Percentiles rank a stretch among this genome's conserved stretches.
phyloP scores from a whole-genome alignment of 129 eudicot genomes.

The Apium graveolens region DNA sequence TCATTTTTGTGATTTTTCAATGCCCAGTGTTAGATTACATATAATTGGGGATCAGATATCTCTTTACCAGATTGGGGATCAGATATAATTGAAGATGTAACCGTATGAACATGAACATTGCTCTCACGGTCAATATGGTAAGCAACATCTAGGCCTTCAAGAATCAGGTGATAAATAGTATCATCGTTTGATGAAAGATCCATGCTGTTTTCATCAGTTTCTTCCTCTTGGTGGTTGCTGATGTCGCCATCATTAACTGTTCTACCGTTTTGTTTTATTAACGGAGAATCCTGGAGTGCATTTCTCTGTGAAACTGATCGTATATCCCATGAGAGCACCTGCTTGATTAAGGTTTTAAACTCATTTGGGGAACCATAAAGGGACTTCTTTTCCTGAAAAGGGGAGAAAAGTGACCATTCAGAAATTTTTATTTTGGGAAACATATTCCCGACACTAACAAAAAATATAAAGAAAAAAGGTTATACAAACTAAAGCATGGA shows the following conservation, averaged over 20 bases:
- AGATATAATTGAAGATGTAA: too few species aligned
- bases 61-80: conserved; percentile 7
- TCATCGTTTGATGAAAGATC: conserved; percentile 17
- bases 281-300: conserved; percentile 31
- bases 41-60: background rate
- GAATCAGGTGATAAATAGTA: conserved; percentile 50
- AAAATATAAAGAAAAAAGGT: too few species aligned
- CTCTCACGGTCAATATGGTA: conserved; percentile 55
- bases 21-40: too few species aligned
- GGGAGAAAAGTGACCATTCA: background rate
- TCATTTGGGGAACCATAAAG: conserved; percentile 65
- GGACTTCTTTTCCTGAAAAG: conserved; percentile 54
- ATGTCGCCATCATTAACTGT: conserved; percentile 5
- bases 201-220: conserved; percentile 13
- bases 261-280: background rate
- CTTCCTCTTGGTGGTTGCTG: conserved; percentile 21
- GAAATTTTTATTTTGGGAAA: background rate
- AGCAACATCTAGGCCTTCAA: conserved; percentile 65
- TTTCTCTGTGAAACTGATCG: conserved; percentile 76
- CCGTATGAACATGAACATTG: conserved; percentile 58
- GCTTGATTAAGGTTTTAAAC: conserved; percentile 52
- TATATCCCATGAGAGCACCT: conserved; percentile 94
- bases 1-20: too few species aligned
- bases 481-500: background rate
- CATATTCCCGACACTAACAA: background rate